A percentile compares a stretch with the other conserved stretches of the same genome.
These are phyloP conservation scores for Backusella australiensis DNA, from an alignment of 192 early-diverging fungal genomes.

Conservation along the genomic window DNA sequence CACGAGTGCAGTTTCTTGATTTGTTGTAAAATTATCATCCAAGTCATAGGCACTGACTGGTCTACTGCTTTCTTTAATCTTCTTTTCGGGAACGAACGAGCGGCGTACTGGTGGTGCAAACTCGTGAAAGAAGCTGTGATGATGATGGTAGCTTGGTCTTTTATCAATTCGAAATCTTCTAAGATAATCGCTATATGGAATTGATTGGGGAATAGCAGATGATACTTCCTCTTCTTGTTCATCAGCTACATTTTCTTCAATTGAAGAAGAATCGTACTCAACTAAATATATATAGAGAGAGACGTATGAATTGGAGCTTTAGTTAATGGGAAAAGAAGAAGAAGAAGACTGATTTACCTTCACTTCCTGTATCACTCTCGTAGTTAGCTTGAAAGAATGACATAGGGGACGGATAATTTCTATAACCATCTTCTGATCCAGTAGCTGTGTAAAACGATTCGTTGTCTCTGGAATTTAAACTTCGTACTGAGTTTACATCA, in stretches of 20 bases:
- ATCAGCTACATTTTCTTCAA: neutral
- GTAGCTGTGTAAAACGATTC: slow-evolving; percentile 25
- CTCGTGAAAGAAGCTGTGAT: slow-evolving; percentile 29
- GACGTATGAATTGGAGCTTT: neutral
- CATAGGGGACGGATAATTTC: neutral
- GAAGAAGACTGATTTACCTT: neutral
- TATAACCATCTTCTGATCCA: slow-evolving; percentile 5
- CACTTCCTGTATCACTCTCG: neutral
- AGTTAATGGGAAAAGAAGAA: neutral
- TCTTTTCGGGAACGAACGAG: slow-evolving; percentile 39
- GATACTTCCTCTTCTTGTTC: neutral
- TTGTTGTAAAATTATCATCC: neutral
- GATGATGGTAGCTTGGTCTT: neutral
- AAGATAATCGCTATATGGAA: slow-evolving; percentile 22
- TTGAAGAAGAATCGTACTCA: neutral
- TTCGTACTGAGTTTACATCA: slow-evolving; percentile 1
- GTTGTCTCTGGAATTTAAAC: slow-evolving; percentile 8
- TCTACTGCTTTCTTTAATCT: slow-evolving; percentile 13
- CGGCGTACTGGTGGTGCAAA: slow-evolving; percentile 48
- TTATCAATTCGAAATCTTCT: slow-evolving; percentile 9
- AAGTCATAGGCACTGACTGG: neutral
- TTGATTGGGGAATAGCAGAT: slow-evolving; percentile 14
- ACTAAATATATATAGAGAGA: neutral
- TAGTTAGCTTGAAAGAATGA: neutral
- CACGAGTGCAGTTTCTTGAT: neutral